These are phyloP conservation scores for Sporothrix phasma DNA, from an alignment of 2,329 filamentous ascomycete genomes.

Conservation along the genomic window DNA sequence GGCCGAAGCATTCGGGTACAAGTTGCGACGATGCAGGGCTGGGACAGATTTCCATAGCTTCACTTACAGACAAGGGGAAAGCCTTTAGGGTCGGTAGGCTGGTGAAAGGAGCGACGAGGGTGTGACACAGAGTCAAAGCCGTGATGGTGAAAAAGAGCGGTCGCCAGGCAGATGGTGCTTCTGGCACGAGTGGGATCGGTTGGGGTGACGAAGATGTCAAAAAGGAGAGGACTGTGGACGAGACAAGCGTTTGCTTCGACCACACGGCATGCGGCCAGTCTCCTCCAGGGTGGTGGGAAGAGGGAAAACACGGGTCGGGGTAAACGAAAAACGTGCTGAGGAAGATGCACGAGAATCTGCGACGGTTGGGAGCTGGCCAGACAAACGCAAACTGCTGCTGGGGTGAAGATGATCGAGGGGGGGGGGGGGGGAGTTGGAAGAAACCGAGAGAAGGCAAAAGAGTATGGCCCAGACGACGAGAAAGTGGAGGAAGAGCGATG, in stretches of 20 bases:
- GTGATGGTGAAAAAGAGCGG: not conserved
- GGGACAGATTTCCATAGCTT: not conserved
- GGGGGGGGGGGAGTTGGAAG: conserved; percentile 3
- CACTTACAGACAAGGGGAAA: not conserved
- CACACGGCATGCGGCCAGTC: not conserved
- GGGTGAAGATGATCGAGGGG: not conserved
- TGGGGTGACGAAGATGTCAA: not conserved
- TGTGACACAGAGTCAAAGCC: not conserved
- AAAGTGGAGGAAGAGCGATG: conserved; percentile 10
- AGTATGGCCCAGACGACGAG: conserved; percentile 5
- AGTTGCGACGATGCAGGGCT: not conserved
- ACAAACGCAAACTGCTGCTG: conserved; percentile 9
- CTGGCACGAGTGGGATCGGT: not conserved
- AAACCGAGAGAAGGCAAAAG: conserved; percentile 3
- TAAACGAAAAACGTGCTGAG: not conserved
- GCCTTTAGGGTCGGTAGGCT: not conserved
- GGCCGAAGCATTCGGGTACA: not conserved
- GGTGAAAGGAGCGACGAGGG: not conserved
- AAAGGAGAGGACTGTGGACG: not conserved
- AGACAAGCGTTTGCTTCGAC: not conserved
- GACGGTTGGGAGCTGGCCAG: conserved; percentile 1
- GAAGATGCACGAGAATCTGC: not conserved
- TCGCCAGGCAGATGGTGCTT: not conserved
- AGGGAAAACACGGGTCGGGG: not conserved
- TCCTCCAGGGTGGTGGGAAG: not conserved